A percentile compares a stretch with the other conserved stretches of the same genome.
Conservation (phyloP, 1,284 basidiomycete species). For the Hymenochaete sp. region DNA sequence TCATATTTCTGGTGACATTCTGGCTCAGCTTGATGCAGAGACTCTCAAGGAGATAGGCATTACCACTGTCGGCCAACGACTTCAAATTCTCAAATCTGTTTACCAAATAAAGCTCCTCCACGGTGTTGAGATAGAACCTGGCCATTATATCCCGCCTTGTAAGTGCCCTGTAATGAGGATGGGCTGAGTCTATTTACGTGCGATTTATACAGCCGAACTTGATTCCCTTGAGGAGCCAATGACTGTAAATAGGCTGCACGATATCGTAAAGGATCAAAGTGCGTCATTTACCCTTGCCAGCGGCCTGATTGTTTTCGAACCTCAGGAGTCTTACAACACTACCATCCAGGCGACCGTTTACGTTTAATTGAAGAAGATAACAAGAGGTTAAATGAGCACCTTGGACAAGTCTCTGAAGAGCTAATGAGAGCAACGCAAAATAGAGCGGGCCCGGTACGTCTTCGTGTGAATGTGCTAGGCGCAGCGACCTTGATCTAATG, state of each 20-base stretch:
- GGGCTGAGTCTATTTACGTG: background rate
- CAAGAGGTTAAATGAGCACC: conserved; percentile 48
- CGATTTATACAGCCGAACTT: conserved; percentile 45
- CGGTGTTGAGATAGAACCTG: conserved; percentile 74
- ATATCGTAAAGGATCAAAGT: conserved; percentile 74
- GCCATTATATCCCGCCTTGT: conserved; percentile 89
- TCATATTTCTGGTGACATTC: conserved; percentile 81
- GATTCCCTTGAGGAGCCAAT: conserved; percentile 51
- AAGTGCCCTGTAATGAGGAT: conserved; percentile 29
- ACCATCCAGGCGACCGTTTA: conserved; percentile 54
- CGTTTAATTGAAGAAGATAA: conserved; percentile 70
- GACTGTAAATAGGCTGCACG: conserved; percentile 60
- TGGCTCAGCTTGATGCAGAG: conserved; percentile 75
- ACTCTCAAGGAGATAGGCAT: conserved; percentile 80
- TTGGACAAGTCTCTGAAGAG: conserved; percentile 61
- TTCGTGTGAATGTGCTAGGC: background rate
- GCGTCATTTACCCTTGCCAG: conserved; percentile 18
- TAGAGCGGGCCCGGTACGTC: conserved; percentile 28
- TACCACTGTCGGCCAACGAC: conserved; percentile 75
- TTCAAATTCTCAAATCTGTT: conserved; percentile 83
- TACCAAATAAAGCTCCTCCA: conserved; percentile 82
- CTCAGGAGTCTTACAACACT: conserved; percentile 10
- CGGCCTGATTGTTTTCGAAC: conserved; percentile 3
- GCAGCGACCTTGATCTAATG: conserved; percentile 5
- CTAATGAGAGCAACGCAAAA: conserved; percentile 37